phyloP scores from a whole-genome alignment of 495 filamentous ascomycete species.

The Elasticomyces elasticus region DNA sequence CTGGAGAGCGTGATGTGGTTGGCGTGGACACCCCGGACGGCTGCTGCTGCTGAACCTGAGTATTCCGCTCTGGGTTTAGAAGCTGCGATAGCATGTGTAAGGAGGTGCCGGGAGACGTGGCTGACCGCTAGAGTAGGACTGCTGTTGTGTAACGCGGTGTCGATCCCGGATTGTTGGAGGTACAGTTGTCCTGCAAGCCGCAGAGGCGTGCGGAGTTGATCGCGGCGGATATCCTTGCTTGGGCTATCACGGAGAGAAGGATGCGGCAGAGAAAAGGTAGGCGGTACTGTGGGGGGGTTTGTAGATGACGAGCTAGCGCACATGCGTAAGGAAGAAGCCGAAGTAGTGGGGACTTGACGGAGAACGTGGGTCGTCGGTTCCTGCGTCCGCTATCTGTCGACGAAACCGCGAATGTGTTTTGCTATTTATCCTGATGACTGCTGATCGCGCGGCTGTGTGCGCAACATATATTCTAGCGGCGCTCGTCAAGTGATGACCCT shows the following conservation, averaged over 20 bases:
- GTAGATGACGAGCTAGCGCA: not conserved
- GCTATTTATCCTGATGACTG: not conserved
- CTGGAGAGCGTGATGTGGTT: not conserved
- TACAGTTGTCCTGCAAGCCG: not conserved
- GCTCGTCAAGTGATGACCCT: too few relatives aligned
- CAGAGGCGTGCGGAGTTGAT: not conserved
- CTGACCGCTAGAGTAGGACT: not conserved
- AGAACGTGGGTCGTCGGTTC: not conserved
- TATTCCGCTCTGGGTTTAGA: constrained; percentile 13
- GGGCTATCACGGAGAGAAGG: not conserved
- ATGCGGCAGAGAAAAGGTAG: not conserved
- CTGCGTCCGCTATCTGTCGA: too few relatives aligned
- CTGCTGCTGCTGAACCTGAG: constrained; percentile 6
- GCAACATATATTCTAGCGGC: too few relatives aligned
- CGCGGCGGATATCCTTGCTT: not conserved
- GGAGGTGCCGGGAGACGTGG: constrained; percentile 3
- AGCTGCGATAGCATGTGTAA: constrained; percentile 22
- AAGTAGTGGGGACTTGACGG: not conserved
- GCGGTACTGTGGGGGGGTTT: not conserved
- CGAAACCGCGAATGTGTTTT: not conserved
- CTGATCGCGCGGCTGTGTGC: not conserved
- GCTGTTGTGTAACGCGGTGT: not conserved
- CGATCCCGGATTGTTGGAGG: not conserved
- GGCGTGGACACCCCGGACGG: not conserved
- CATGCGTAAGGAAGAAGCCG: not conserved